A percentile compares a stretch with the other conserved stretches of the same genome.
phyloP scores from a whole-genome alignment of 345 rosid genomes.

The Salix brachista region DNA sequence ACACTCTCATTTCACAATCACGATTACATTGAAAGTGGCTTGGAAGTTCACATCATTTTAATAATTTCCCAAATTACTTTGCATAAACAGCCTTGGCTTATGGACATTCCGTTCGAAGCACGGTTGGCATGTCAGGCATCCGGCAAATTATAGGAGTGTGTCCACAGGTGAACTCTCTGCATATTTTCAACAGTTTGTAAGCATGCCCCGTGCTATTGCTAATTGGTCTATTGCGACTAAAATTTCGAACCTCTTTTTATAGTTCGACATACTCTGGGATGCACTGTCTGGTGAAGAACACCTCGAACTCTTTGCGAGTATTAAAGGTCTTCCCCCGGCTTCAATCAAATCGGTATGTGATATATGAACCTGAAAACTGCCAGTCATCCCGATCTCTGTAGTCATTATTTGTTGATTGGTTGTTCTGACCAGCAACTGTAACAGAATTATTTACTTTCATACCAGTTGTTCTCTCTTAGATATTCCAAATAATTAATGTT shows the following conservation, averaged over 20 bases:
- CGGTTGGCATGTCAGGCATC: conserved; percentile 84
- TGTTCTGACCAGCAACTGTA: not conserved
- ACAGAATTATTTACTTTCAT: not conserved
- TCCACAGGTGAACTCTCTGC: conserved; percentile 62
- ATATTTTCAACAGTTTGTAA: not conserved
- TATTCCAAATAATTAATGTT: not conserved
- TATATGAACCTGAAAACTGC: not conserved
- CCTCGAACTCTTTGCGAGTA: conserved; percentile 71
- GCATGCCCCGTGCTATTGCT: conserved; percentile 4
- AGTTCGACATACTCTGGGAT: conserved; percentile 96
- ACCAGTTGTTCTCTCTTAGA: not conserved
- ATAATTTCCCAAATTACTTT: not conserved
- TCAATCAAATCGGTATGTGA: conserved; percentile 55
- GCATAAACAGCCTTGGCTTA: conserved; percentile 59
- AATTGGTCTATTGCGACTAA: conserved; percentile 6
- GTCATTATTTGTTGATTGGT: not conserved
- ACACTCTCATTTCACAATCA: not conserved
- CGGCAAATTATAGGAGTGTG: conserved; percentile 77
- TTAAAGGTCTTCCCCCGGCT: conserved; percentile 68
- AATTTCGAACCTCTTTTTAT: not conserved
- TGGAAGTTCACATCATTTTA: not conserved
- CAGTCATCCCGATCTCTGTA: not conserved
- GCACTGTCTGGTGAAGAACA: conserved; percentile 82
- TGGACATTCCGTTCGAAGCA: conserved; percentile 68
- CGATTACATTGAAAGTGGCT: not conserved